Base-by-base conservation (phyloP, 192 early-diverging fungal genomes). In the Umbelopsis sp. region DNA sequence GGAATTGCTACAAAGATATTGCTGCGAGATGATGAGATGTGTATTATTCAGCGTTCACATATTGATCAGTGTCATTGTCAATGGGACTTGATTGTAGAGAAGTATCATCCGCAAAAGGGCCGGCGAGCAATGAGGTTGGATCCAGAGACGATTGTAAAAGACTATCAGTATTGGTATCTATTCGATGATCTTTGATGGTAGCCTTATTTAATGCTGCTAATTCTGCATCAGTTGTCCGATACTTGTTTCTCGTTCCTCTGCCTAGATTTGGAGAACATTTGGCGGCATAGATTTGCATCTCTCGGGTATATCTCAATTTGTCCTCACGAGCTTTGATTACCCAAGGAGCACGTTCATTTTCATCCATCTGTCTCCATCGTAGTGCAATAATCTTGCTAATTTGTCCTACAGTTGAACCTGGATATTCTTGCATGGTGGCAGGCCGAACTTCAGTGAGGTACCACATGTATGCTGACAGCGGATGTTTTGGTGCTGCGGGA, bases 381-480 rank as follows among this genome's bases (percentile, higher is more conserved):
- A 81, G 77, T 20, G 91, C 85, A 65, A 91, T 88, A 14, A 88
- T 74, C 71, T 91, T 90, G 53, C 86, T 89, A 65, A 91, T 87
- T 44, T 83, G 86, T 2, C 91, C 91, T 52, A 91, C 85, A 29
- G 84, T 87, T 62, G 82, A 84, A 12, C 87, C 89, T 22, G 89
- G 81, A 53, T 84, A 82, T 52, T 89, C 80, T 47, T 79, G 80
- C 49, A 88, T 81, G 25, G 85, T 82, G n/a, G 79, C 76, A 8
- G 87, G 86, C 14, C 91, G 77, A 36, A 86, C 84, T 7, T 88
- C 85, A 20, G 79, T 83, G 65, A 92, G 65, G 54, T 85, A 92
- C 71, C 82, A 90, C 45, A 92, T 76, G 69, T 89, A 92, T 20
- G 87, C 88, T 1, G 87, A 90, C 76, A 90, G 84, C 47, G 91